phyloP scores from a whole-genome alignment of 805 yeast species.

The Suhomyces xylopsoci region DNA sequence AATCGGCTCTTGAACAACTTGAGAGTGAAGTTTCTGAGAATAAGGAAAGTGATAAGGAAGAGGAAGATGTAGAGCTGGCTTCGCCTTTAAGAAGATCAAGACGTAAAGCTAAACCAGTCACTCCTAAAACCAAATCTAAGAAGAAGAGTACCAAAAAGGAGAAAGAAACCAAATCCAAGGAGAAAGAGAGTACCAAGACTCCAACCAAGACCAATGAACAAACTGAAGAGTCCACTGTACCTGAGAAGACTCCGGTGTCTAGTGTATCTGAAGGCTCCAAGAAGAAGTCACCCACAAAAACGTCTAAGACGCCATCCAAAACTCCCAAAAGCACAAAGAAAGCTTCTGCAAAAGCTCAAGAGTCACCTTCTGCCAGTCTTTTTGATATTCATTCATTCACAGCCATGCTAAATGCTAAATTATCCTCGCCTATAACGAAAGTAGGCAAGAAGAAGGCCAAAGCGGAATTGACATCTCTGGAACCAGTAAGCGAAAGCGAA shows the following conservation, averaged over 20 bases:
- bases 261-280: background rate
- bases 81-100: background rate
- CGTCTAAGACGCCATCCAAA: background rate
- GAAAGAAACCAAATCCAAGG: background rate
- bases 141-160: background rate
- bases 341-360: background rate
- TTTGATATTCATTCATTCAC: slow-evolving; percentile 29
- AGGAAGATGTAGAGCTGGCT: background rate
- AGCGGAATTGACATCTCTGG: background rate
- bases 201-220: background rate
- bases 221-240: background rate
- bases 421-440: slow-evolving; percentile 9
- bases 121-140: background rate
- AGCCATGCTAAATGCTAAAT: slow-evolving; percentile 21
- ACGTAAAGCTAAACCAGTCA: background rate
- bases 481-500: background rate
- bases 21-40: background rate
- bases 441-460: slow-evolving; percentile 2
- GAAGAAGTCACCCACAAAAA: background rate
- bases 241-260: background rate
- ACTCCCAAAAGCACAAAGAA: background rate
- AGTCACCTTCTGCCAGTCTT: background rate
- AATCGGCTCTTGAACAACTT: background rate
- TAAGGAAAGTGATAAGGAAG: background rate
- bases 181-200: slow-evolving; percentile 1